Conservation (phyloP, 257 asterid species). For the Solanum virginianum region DNA sequence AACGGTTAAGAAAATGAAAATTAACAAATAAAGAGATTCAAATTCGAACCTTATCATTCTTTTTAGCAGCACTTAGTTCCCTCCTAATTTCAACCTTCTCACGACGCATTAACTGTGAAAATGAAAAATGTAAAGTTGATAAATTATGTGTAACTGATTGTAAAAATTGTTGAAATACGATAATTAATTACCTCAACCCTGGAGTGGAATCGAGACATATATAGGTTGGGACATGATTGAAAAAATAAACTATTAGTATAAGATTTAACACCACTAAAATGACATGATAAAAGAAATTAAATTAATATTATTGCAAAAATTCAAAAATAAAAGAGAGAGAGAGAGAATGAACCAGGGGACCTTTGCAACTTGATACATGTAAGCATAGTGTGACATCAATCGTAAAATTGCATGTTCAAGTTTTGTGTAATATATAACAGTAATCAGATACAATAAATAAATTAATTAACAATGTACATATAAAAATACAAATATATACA, state of each 20-base stretch:
- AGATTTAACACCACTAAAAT: not conserved
- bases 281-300: not conserved
- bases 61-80: not conserved
- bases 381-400: not conserved
- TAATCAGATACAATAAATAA: not conserved
- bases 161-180: not conserved
- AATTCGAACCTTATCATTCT: not conserved
- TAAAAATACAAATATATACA: too few relatives aligned
- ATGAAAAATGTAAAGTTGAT: not conserved
- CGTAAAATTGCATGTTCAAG: not conserved
- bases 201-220: not conserved
- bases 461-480: not conserved
- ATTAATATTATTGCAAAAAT: not conserved
- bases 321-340: not conserved
- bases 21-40: not conserved
- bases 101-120: not conserved
- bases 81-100: not conserved
- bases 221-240: not conserved
- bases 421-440: not conserved
- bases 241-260: not conserved
- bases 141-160: not conserved
- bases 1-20: not conserved
- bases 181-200: not conserved
- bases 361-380: not conserved
- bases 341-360: not conserved